Percentiles rank a stretch among this genome's conserved stretches.
Conservation (phyloP, 805 yeast genomes). For the Yarrowia porcina region DNA sequence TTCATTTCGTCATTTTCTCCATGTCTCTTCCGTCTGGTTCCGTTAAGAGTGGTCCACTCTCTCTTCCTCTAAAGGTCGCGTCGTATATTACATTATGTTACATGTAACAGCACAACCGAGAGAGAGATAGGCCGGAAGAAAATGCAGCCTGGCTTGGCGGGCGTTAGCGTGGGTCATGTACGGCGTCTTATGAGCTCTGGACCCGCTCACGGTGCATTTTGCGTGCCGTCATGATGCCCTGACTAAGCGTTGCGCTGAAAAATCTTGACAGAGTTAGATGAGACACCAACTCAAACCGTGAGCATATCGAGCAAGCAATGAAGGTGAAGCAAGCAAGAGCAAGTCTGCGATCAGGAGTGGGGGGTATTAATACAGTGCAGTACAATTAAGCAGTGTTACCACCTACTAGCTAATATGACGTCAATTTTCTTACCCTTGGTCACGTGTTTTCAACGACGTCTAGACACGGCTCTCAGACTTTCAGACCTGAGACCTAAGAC, state of each 20-base stretch:
- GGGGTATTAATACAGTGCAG: too few species aligned
- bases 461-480: not conserved
- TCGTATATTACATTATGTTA: constrained; percentile 6
- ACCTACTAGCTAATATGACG: too few species aligned
- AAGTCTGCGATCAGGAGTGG: too few species aligned
- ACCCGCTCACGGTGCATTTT: not conserved
- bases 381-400: too few species aligned
- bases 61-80: not conserved
- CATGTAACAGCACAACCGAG: constrained; percentile 2
- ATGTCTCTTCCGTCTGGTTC: too few species aligned
- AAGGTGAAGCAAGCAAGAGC: not conserved
- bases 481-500: not conserved
- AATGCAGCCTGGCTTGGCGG: not conserved
- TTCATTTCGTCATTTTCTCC: too few species aligned
- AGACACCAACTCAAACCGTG: constrained; percentile 3
- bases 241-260: not conserved
- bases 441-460: not conserved
- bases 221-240: not conserved
- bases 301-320: constrained; percentile 7
- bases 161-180: not conserved
- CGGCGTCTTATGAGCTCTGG: not conserved
- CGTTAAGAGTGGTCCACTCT: not conserved
- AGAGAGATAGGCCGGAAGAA: not conserved
- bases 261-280: not conserved
- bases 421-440: too few species aligned